Evolutionary conservation across 2,329 filamentous ascomycete species (phyloP), one percentile per base, ranked within the genome.

Genomic region (Phoma sp.): DNA sequence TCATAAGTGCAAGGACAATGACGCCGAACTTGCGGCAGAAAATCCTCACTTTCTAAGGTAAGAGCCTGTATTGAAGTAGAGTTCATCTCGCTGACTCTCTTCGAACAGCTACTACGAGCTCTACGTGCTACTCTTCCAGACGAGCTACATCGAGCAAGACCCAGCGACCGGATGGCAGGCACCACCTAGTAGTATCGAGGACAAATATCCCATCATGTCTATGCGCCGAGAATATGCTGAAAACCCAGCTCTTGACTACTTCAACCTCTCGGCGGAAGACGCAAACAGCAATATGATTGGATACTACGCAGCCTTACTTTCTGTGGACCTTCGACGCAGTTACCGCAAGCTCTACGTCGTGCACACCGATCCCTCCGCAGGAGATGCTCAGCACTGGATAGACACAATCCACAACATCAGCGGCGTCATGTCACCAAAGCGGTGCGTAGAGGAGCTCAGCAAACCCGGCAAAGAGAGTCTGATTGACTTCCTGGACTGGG

Each of bases 281-380:
- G 70, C 71, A 0, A 70, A 70, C 18, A 18, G 49, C 1, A 47
- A 49, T 8, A 70, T 70, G 68, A 58, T 71, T 2, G 50, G 59
- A 8, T 64, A 69, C 47, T 74, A 67, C 27, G 62, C 61, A 7
- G 58, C 59, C 4, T 36, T 67, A 43, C 59, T 68, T 7, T 39
- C 48, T 4, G 49, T 61, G 5, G 60, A 66, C 4, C 40, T 64
- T 49, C 62, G 64, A 6, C 65, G 63, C 9, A 45, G 62, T 30
- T 73, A 72, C 43, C 70, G 71, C 13, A 65, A 70, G 4, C 69
- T 65, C 51, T 71, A 60, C 37, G 59, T 74, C 1, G 69, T 73
- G 3, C 71, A 74, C 22, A 67, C 68, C 0, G 58, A 70, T n/a
- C 59, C 68, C 1, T 29, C 43, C 1, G 57, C 60, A 4, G 23